These are phyloP conservation scores for Glebionis coronaria DNA, from an alignment of 129 eudicot species.

Conservation along the genomic window DNA sequence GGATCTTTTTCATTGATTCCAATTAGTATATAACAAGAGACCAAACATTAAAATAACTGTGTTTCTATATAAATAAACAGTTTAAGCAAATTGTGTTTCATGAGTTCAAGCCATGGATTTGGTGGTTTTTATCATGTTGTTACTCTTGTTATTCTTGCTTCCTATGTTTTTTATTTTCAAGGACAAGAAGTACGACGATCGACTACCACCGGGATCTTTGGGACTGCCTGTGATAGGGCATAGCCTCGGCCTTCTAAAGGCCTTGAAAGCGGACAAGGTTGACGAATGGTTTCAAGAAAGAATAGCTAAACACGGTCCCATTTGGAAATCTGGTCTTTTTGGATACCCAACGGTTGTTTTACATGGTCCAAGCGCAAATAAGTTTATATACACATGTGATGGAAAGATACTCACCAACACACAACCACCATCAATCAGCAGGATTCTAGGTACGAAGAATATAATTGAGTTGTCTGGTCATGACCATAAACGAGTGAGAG, in stretches of 20 bases:
- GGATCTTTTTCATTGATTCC: no score
- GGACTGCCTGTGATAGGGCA: neutral
- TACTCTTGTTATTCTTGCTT: neutral
- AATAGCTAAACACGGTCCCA: neutral
- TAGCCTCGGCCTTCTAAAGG: neutral
- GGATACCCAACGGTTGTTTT: neutral
- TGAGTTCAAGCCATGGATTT: neutral
- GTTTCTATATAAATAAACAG: no score
- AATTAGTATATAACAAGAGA: no score
- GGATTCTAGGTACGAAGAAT: neutral
- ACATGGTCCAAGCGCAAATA: neutral
- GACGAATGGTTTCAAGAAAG: neutral
- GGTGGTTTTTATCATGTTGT: neutral
- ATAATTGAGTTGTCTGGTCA: neutral
- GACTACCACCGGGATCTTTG: neutral
- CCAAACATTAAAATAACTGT: no score
- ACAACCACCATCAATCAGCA: neutral
- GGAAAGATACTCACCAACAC: neutral
- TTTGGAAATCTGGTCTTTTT: neutral
- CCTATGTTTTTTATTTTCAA: neutral
- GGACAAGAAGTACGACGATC: neutral
- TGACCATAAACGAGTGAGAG: slow-evolving; percentile 1
- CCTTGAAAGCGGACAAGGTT: neutral
- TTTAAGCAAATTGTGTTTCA: no score
- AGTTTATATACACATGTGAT: neutral